Evolutionary conservation across 2,329 filamentous ascomycete genomes (phyloP).

Genomic region (Cryphonectria naterciae): DNA sequence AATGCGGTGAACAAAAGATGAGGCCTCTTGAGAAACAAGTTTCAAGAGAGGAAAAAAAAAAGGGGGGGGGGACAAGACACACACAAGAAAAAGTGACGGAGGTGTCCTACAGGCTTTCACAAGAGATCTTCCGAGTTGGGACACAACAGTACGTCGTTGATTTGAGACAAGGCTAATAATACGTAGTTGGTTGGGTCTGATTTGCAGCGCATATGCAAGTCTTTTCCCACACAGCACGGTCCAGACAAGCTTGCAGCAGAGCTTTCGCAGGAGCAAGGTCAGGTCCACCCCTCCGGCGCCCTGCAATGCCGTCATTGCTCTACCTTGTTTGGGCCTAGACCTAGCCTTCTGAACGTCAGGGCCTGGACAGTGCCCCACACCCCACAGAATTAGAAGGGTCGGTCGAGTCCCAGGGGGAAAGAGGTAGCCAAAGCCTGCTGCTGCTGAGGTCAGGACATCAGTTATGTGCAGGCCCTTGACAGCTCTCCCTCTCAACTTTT

Average conservation of each 20-base stretch:
- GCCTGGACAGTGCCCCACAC: not conserved
- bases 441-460: not conserved
- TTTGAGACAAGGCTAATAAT: not conserved
- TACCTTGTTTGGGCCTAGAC: slow-evolving; percentile 24
- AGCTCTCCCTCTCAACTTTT: not conserved
- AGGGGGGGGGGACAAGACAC: not conserved
- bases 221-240: not conserved
- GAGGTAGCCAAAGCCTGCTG: not conserved
- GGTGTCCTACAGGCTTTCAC: not conserved
- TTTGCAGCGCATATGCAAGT: slow-evolving; percentile 2
- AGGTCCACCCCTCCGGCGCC: slow-evolving; percentile 4
- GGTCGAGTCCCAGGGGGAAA: not conserved
- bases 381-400: not conserved
- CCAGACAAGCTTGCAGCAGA: not conserved
- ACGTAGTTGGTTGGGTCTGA: not conserved
- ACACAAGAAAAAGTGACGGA: not conserved
- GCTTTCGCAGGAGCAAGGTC: not conserved
- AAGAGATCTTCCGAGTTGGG: not conserved
- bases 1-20: not conserved
- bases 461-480: not conserved
- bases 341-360: not conserved
- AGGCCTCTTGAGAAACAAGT: not conserved
- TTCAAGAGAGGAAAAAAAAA: not conserved
- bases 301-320: slow-evolving; percentile 25
- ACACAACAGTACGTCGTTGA: not conserved